These are phyloP conservation scores for Chlorella variabilis DNA, from an alignment of 163 green algal genomes.

Conservation along the genomic window DNA sequence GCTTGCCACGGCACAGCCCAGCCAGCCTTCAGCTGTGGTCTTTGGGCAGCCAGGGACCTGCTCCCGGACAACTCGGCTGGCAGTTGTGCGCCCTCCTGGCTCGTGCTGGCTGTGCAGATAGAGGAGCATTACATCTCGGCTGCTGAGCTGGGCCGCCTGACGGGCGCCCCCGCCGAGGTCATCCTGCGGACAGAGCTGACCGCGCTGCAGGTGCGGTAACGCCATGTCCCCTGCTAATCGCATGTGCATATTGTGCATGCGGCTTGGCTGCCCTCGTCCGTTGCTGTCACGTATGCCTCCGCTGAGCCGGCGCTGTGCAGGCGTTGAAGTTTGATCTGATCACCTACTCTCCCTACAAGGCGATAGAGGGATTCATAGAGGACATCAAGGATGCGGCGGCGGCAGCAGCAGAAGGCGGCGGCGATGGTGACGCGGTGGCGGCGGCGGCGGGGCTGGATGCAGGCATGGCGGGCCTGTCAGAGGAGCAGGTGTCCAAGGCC, in stretches of 20 bases:
- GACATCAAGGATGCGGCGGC: slow-evolving; percentile 18
- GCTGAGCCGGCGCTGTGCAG: slow-evolving; percentile 68
- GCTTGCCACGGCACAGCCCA: no score
- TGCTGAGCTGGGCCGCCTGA: slow-evolving; percentile 61
- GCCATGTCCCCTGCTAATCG: neutral
- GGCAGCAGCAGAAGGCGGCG: neutral
- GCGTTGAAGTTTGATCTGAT: slow-evolving; percentile 85
- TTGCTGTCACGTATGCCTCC: no score
- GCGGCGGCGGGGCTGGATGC: slow-evolving; percentile 10
- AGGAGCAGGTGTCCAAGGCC: slow-evolving; percentile 34
- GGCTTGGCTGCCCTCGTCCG: no score
- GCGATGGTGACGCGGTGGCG: no score
- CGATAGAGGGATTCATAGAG: slow-evolving; percentile 54
- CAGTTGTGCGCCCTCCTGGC: no score
- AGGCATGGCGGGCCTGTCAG: neutral
- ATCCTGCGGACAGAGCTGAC: slow-evolving; percentile 67
- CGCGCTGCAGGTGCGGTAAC: slow-evolving; percentile 43
- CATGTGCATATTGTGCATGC: no score
- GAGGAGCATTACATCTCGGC: slow-evolving; percentile 79
- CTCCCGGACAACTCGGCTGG: no score
- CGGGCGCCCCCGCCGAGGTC: slow-evolving; percentile 35
- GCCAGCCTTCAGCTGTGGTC: no score
- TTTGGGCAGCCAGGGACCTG: no score
- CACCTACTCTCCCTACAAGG: slow-evolving; percentile 70
- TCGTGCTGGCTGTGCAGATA: slow-evolving; percentile 48